Percentiles rank a stretch among this genome's conserved stretches.
Conservation (phyloP, 495 filamentous ascomycete species). For the Lepraria neglecta region DNA sequence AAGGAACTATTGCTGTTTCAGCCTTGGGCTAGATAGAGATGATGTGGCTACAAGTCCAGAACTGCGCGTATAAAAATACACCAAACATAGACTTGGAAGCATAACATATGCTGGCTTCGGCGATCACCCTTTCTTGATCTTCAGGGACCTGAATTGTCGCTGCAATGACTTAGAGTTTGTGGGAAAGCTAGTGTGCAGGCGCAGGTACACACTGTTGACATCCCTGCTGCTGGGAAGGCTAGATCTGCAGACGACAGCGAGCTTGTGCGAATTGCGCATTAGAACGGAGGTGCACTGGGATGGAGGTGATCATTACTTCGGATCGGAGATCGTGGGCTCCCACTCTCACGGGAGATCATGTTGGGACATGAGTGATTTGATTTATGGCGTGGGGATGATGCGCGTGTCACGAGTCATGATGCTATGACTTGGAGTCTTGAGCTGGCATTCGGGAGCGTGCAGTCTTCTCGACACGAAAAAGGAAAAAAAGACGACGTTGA, state of each 20-base stretch:
- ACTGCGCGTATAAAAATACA: slow-evolving; percentile 5
- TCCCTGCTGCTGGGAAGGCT: neutral
- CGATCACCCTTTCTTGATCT: neutral
- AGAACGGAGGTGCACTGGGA: neutral
- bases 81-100: neutral
- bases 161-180: neutral
- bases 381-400: neutral
- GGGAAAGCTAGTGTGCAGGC: neutral
- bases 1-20: neutral
- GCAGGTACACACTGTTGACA: neutral
- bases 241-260: neutral
- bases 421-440: neutral
- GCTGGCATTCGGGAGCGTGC: neutral
- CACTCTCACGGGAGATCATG: neutral
- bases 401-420: neutral
- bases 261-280: slow-evolving; percentile 5
- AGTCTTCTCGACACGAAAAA: too few relatives aligned
- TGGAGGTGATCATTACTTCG: neutral
- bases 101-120: neutral
- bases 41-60: neutral
- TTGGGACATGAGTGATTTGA: slow-evolving; percentile 1
- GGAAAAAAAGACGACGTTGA: too few relatives aligned
- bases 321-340: neutral
- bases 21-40: neutral
- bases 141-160: neutral